Evolutionary conservation across 805 yeast species (phyloP).

Genomic region (Lachancea meyersii): DNA sequence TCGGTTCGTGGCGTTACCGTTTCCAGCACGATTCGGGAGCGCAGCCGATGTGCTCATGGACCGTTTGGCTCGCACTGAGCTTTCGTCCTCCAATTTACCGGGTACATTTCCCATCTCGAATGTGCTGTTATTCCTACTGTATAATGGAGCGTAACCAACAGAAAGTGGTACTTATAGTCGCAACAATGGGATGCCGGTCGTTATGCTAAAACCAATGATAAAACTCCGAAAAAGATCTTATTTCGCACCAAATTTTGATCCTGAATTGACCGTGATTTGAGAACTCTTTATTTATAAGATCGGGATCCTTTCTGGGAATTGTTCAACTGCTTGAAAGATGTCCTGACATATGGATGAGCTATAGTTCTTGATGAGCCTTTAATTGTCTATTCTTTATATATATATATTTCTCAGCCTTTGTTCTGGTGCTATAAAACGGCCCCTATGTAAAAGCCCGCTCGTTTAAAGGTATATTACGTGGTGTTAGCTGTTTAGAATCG

Average conservation of each 20-base stretch:
- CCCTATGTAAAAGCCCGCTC: constrained; percentile 3
- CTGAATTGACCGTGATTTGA: no score
- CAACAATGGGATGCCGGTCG: no score
- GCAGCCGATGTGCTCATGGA: constrained; percentile 11
- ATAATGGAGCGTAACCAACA: background rate
- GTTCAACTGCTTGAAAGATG: no score
- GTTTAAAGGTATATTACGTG: background rate
- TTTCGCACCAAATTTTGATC: no score
- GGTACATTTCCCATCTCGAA: constrained; percentile 49
- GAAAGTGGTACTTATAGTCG: background rate
- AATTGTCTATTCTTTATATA: background rate
- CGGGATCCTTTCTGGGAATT: no score
- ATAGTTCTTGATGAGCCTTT: no score
- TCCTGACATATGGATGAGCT: no score
- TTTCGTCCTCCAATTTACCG: constrained; percentile 36
- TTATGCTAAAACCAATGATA: no score
- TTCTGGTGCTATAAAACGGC: background rate
- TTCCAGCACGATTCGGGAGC: constrained; percentile 7
- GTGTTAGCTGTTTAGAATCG: background rate
- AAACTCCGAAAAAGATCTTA: no score
- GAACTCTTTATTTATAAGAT: no score
- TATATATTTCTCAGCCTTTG: constrained; percentile 2
- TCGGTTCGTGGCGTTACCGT: constrained; percentile 6
- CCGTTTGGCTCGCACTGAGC: constrained; percentile 11
- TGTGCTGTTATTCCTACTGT: no score